These are phyloP conservation scores for Colletotrichum acutatum DNA, from an alignment of 2,329 filamentous ascomycete species.

Conservation along the genomic window DNA sequence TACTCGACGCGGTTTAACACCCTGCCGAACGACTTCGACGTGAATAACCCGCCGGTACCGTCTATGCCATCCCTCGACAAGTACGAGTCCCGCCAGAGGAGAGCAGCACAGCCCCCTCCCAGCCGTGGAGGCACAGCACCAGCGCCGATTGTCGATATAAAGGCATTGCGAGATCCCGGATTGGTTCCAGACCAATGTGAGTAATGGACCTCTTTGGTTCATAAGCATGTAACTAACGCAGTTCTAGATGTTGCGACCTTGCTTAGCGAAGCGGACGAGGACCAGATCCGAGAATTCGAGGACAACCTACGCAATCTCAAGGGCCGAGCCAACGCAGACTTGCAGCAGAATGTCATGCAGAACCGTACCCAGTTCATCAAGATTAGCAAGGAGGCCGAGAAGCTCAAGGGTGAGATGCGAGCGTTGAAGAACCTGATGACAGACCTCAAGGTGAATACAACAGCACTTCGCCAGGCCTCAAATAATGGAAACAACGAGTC, in stretches of 20 bases:
- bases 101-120: conserved; percentile 63
- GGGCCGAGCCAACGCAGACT: conserved; percentile 79
- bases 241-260: conserved; percentile 70
- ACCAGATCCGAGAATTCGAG: conserved; percentile 87
- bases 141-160: conserved; percentile 77
- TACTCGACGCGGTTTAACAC: conserved; percentile 95
- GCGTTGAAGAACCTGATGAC: conserved; percentile 90
- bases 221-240: conserved; percentile 27
- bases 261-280: conserved; percentile 86
- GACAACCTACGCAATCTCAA: conserved; percentile 80
- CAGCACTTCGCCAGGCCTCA: conserved; percentile 70
- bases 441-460: conserved; percentile 85
- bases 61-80: conserved; percentile 69
- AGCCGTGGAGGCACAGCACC: conserved; percentile 60
- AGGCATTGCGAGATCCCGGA: conserved; percentile 82
- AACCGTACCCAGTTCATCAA: conserved; percentile 99
- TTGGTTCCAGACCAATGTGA: conserved; percentile 83
- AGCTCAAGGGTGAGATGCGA: conserved; percentile 95
- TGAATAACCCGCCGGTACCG: conserved; percentile 79
- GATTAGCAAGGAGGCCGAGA: conserved; percentile 98
- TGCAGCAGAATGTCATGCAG: conserved; percentile 96
- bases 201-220: conserved; percentile 40
- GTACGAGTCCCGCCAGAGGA: conserved; percentile 63
- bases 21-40: conserved; percentile 75
- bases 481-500: conserved; percentile 62